Conservation (phyloP, 2,329 filamentous ascomycete species). For the Beauveria sp. region DNA sequence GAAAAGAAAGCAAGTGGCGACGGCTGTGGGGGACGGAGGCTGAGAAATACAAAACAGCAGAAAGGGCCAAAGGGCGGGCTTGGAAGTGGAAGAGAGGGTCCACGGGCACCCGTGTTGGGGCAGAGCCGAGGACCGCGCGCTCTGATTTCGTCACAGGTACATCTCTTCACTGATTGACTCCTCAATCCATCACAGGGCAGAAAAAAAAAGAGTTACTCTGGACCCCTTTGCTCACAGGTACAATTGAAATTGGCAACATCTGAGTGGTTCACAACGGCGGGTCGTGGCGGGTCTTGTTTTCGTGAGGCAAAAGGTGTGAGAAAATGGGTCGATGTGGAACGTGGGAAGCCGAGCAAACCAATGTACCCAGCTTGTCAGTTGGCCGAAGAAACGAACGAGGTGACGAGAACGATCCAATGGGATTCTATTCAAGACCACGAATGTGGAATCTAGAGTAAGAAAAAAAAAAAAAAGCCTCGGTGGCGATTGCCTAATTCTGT, state of each 20-base stretch:
- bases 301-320: background rate
- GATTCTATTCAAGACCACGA: too few species aligned
- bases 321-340: conserved; percentile 12
- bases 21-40: conserved; percentile 2
- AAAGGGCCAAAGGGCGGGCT: background rate
- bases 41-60: conserved; percentile 26
- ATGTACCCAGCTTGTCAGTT: background rate
- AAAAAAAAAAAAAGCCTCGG: too few species aligned
- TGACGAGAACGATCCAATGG: background rate
- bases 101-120: background rate
- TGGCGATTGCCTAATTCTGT: too few species aligned
- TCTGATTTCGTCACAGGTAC: background rate
- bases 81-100: background rate
- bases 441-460: background rate
- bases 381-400: background rate
- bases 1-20: background rate
- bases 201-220: background rate
- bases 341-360: background rate
- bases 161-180: background rate
- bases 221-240: background rate
- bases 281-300: background rate
- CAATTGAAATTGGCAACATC: conserved; percentile 5
- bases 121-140: conserved; percentile 3
- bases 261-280: conserved; percentile 3
- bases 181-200: too few species aligned